These are phyloP conservation scores for Saturnispora quitensis DNA, from an alignment of 805 yeast genomes.

Conservation along the genomic window DNA sequence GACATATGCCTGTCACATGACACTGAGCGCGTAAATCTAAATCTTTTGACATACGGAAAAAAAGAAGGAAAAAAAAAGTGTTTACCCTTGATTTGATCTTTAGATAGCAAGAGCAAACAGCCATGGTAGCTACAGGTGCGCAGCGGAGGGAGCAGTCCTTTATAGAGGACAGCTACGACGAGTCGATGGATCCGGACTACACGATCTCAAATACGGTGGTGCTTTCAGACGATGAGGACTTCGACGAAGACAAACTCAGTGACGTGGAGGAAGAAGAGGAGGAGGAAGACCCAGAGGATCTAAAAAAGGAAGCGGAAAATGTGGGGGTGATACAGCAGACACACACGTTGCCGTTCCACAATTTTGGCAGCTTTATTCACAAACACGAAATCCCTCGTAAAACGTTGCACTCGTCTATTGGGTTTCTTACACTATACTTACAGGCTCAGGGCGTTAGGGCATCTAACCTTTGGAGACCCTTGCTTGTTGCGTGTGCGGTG, in stretches of 20 bases:
- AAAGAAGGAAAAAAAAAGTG: neutral
- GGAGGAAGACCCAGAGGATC: neutral
- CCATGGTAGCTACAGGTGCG: constrained; percentile 1
- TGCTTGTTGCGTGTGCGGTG: constrained; percentile 43
- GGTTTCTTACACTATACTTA: constrained; percentile 65
- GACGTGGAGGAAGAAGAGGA: constrained; percentile 7
- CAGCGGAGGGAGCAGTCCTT: neutral
- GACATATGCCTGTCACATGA: neutral
- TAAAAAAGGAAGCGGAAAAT: neutral
- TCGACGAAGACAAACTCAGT: constrained; percentile 6
- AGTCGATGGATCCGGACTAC: constrained; percentile 23
- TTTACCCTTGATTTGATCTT: too few relatives aligned
- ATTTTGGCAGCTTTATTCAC: constrained; percentile 25
- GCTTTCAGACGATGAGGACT: constrained; percentile 1
- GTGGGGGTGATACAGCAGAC: neutral
- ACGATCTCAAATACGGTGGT: constrained; percentile 11
- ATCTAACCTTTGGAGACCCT: constrained; percentile 48
- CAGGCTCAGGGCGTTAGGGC: constrained; percentile 56
- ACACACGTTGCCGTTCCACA: constrained; percentile 19
- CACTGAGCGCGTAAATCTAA: neutral
- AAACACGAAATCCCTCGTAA: constrained; percentile 90
- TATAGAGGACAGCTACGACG: constrained; percentile 20
- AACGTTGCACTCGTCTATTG: constrained; percentile 80
- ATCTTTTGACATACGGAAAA: neutral
- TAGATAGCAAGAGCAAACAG: neutral